These are phyloP conservation scores for Calycina herbarum DNA, from an alignment of 2,329 filamentous ascomycete genomes.

Conservation along the genomic window DNA sequence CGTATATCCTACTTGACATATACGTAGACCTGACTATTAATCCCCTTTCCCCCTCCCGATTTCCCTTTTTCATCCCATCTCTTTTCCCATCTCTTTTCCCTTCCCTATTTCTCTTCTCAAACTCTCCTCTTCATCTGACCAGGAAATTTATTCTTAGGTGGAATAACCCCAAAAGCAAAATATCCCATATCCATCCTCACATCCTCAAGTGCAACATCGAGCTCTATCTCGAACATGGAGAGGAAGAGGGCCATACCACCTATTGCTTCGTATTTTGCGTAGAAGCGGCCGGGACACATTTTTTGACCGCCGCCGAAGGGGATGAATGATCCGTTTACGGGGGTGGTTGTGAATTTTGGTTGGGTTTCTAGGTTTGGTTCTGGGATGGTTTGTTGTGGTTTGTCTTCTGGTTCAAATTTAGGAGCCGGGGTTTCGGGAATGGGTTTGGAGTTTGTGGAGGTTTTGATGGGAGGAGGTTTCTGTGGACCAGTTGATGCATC, in stretches of 20 bases:
- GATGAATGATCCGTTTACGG: slow-evolving; percentile 37
- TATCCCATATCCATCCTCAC: slow-evolving; percentile 23
- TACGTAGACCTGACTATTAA: too few relatives aligned
- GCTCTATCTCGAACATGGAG: slow-evolving; percentile 37
- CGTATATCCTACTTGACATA: too few relatives aligned
- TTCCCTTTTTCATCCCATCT: not conserved
- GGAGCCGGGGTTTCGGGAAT: not conserved
- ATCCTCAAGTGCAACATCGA: slow-evolving; percentile 16
- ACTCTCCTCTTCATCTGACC: slow-evolving; percentile 24
- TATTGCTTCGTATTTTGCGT: slow-evolving; percentile 40
- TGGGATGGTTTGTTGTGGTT: too few relatives aligned
- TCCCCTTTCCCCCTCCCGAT: too few relatives aligned
- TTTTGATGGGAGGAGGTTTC: not conserved
- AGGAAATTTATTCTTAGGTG: slow-evolving; percentile 21
- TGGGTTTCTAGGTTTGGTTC: slow-evolving; percentile 6
- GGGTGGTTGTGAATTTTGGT: slow-evolving; percentile 30
- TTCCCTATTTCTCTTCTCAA: not conserved
- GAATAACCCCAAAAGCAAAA: slow-evolving; percentile 28
- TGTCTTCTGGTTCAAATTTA: too few relatives aligned
- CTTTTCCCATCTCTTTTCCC: too few relatives aligned
- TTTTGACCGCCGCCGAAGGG: slow-evolving; percentile 40
- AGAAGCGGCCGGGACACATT: slow-evolving; percentile 41
- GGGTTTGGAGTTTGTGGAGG: not conserved
- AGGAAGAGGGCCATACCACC: slow-evolving; percentile 37
- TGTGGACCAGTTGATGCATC: slow-evolving; percentile 29